Evolutionary conservation across 352 stramenopile genomes (phyloP).

Genomic region (Paralagenidium karlingii): DNA sequence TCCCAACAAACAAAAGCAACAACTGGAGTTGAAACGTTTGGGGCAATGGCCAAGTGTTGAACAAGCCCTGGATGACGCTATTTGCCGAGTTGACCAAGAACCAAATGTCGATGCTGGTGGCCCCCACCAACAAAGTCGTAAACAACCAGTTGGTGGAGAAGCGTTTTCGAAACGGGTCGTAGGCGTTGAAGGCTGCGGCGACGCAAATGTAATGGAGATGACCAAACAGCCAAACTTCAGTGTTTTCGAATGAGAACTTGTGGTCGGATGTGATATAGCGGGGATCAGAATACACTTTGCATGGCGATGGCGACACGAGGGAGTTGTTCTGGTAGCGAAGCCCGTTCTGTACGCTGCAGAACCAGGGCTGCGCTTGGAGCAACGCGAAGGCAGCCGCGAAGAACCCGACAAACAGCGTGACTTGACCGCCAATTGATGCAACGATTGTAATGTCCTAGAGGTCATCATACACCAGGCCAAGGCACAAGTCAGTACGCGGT

Average conservation of each 20-base stretch:
- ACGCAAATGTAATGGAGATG: conserved; percentile 40
- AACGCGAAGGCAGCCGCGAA: conserved; percentile 25
- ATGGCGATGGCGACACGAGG: too few species aligned
- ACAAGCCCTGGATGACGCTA: conserved; percentile 18
- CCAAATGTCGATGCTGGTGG: conserved; percentile 29
- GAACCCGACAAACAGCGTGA: conserved; percentile 26
- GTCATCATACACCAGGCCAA: too few species aligned
- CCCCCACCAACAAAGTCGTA: conserved; percentile 10
- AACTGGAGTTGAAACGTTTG: conserved; percentile 22
- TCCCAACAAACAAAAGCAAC: conserved; percentile 21
- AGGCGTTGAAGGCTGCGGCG: conserved; percentile 37
- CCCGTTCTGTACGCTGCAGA: conserved; percentile 22
- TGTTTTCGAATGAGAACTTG: conserved; percentile 27
- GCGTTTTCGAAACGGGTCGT: conserved; percentile 30
- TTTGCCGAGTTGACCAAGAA: conserved; percentile 27
- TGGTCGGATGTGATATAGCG: conserved; percentile 22
- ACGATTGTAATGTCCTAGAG: conserved; percentile 31
- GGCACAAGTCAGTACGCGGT: too few species aligned
- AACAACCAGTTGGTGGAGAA: conserved; percentile 36
- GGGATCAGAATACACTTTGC: neutral
- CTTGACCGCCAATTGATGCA: conserved; percentile 28
- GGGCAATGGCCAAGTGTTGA: conserved; percentile 31
- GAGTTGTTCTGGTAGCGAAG: conserved; percentile 8
- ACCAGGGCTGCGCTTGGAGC: conserved; percentile 19
- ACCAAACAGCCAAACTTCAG: conserved; percentile 40